Base-by-base conservation (phyloP, 2,329 filamentous ascomycete species). In the Aurifilum marmelostoma region DNA sequence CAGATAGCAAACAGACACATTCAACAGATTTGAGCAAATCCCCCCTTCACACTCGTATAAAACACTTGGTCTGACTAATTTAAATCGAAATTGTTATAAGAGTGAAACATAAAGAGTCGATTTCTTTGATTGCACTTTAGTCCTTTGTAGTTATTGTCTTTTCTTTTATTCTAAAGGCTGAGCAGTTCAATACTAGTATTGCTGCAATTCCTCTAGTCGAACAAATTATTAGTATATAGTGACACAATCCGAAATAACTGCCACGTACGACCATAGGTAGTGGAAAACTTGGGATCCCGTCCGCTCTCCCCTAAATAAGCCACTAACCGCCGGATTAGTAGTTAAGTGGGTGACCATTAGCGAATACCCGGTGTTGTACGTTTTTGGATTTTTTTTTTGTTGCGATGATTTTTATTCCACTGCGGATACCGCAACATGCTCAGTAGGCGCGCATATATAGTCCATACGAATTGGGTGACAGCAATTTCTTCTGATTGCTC, bases 311-410 rank as follows among this genome's bases (percentile, higher is more conserved):
- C 56, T 60, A 60, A 60, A 60, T 60, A 60, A 60, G 56, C 56
- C 56, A 21, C 56, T 60, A 39, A 60, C 29, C 29, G 56, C 56
- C 56, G 56, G 56, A 59, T 59, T 59, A 59, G 54, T 59, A 59
- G 54, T 59, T 59, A 59, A 59, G 54, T 59, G 54, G 54, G 54
- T 59, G 54, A 59, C 56, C 56, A 59, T 59, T 59, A 59, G 56
- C 56, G 56, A 59, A 59, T 59, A 59, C 56, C 56, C 56, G 56
- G 56, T 59, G 56, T 59, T 59, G 56, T 59, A 59, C 56, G 56
- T 59, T 59, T 59, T 34, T 18, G 21, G 3, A 8, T 56, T 27
- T 11, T 24, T 3, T 56, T 11, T 56, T 56, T 56, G 4, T n/a
- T 9, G 6, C 9, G 18, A 5, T 21, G 16, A 47, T n/a, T 9